phyloP scores from a whole-genome alignment of 208 protist genomes.

The Acanthamoeba triangularis region DNA sequence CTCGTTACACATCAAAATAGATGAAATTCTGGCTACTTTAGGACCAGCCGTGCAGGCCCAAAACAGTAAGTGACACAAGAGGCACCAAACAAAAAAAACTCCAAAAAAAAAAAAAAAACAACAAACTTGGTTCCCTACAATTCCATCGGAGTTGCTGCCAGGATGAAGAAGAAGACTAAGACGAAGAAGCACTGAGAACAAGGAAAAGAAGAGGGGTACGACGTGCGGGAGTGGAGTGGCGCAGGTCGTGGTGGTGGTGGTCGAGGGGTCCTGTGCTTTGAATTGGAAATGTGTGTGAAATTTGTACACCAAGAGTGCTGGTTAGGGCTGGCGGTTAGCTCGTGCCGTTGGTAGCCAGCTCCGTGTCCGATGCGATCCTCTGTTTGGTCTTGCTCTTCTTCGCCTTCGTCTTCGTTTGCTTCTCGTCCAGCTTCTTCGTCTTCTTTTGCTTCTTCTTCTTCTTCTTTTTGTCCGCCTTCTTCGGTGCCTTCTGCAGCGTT shows the following conservation, averaged over 20 bases:
- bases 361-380: neutral
- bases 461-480: neutral
- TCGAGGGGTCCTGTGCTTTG: neutral
- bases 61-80: too few relatives aligned
- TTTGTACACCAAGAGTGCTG: neutral
- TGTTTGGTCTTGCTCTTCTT: neutral
- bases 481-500: neutral
- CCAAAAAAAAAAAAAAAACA: too few relatives aligned
- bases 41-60: neutral
- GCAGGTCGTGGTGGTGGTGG: neutral
- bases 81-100: too few relatives aligned
- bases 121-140: too few relatives aligned
- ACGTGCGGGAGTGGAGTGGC: neutral
- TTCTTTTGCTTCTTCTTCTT: neutral
- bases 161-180: too few relatives aligned
- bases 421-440: conserved; percentile 24
- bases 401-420: neutral
- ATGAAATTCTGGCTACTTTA: neutral
- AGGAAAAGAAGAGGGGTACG: too few relatives aligned
- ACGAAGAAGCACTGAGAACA: too few relatives aligned
- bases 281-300: neutral
- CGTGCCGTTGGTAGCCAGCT: too few relatives aligned
- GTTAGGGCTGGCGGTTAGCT: neutral
- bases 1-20: conserved; percentile 1
- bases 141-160: too few relatives aligned